Conservation (phyloP, 108 stramenopile species). For the Nitzschia sp. region DNA sequence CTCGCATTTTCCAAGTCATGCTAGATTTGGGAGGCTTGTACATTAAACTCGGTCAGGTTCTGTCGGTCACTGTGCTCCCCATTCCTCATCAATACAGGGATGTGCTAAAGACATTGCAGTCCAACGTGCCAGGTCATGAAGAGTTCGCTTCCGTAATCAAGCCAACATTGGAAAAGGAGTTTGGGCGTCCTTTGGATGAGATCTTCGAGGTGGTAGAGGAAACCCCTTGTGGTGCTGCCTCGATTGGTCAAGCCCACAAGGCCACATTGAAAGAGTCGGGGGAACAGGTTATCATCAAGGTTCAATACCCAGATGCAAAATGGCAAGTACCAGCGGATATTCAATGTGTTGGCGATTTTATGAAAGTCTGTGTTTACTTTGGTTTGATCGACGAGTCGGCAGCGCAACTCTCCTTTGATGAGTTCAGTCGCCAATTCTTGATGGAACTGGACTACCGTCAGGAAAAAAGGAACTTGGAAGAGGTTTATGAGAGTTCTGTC, state of each 20-base stretch:
- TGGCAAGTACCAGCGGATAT: constrained; percentile 84
- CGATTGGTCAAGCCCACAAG: constrained; percentile 89
- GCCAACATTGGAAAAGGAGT: constrained; percentile 60
- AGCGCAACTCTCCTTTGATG: constrained; percentile 55
- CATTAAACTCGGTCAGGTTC: constrained; percentile 90
- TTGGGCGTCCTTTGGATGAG: constrained; percentile 57
- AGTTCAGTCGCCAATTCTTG: constrained; percentile 73
- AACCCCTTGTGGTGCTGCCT: constrained; percentile 86
- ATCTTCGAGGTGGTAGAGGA: constrained; percentile 79
- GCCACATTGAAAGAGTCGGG: constrained; percentile 45
- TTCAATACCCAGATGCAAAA: constrained; percentile 87
- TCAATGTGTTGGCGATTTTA: constrained; percentile 67
- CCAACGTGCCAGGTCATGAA: constrained; percentile 71
- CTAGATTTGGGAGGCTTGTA: constrained; percentile 85
- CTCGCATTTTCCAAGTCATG: constrained; percentile 63
- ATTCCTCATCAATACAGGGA: constrained; percentile 65
- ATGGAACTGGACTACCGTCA: constrained; percentile 64
- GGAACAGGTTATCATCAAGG: constrained; percentile 83
- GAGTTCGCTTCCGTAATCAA: constrained; percentile 67
- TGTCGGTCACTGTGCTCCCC: constrained; percentile 75
- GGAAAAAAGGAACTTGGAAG: constrained; percentile 56
- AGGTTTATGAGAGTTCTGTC: constrained; percentile 56
- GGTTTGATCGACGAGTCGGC: constrained; percentile 63
- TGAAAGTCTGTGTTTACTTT: constrained; percentile 65
- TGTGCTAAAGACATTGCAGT: constrained; percentile 71